Base-by-base conservation (phyloP, 2,329 filamentous ascomycete genomes). In the Xenoacremonium recifei region DNA sequence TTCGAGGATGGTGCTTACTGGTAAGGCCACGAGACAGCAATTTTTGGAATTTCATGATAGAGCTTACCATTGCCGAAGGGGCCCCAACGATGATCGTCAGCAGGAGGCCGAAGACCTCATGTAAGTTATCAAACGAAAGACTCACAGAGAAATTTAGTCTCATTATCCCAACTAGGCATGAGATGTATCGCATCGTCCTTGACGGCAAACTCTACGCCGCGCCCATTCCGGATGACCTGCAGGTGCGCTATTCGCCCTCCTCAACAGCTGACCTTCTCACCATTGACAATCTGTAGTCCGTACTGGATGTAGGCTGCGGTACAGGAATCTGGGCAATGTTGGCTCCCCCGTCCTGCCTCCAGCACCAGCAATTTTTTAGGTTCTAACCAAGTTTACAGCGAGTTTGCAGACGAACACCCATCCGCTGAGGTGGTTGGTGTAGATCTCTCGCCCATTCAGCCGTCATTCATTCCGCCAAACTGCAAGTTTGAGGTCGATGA, bases 401-500 rank as follows among this genome's bases (percentile, higher is more conserved):
- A 50, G 55, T 49, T 49, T 17, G 47, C 67, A 44, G 60, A 75
- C 40, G 47, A 64, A 2, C 68, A 73, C 38, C 73, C 74, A 16
- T 57, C 67, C 45, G 69, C 61, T 42, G 65, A 58, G 65, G 76
- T 63, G 12, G 70, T 71, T 35, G 77, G 77, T 18, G 74, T 75
- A 3, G 77, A 82, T 53, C 65, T 82, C 3, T 79, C 74, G 11
- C 76, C 78, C 0, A 77, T 79, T n/a, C 78, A 82, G 47, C 77
- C 77, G 4, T 64, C 66, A 16, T 76, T 64, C 62, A 72, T 82
- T 3, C 79, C 80, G 2, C 69, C 72, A 35, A 85, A 85, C 54
- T 78, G 82, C 45, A 72, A 75, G 48, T 85, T 85, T 46, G 71
- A 82, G 45, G 72, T 84, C 31, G 81, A 85, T 58, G 80, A 85